These are phyloP conservation scores for Aquilaria agallochum DNA, from an alignment of 441 rosid species.

Conservation along the genomic window DNA sequence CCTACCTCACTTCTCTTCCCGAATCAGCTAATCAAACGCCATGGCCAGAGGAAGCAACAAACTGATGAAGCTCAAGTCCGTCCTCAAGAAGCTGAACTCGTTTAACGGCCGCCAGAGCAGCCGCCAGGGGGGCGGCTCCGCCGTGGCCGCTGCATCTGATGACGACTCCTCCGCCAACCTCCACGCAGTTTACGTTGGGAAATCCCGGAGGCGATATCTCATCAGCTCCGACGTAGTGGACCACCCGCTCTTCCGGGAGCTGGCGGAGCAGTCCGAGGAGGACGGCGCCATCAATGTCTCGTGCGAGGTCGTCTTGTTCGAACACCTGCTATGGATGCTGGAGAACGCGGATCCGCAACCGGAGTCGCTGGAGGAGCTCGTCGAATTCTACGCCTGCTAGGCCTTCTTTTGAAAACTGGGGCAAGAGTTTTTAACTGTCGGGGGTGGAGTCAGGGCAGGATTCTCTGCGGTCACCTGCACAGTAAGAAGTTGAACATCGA, in stretches of 20 bases:
- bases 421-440: too few species aligned
- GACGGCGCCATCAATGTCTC: constrained; percentile 43
- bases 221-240: constrained; percentile 36
- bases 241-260: constrained; percentile 43
- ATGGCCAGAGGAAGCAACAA: constrained; percentile 77
- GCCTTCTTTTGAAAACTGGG: background rate
- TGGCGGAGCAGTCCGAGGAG: constrained; percentile 45
- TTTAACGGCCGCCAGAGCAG: constrained; percentile 52
- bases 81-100: constrained; percentile 74
- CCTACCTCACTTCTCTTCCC: constrained; percentile 1
- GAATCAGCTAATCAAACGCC: background rate
- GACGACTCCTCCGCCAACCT: constrained; percentile 31
- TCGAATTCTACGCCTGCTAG: constrained; percentile 74
- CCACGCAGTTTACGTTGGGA: constrained; percentile 51
- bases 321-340: constrained; percentile 92
- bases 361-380: constrained; percentile 68
- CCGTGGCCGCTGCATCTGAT: constrained; percentile 17
- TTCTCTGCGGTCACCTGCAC: constrained; percentile 3
- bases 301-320: constrained; percentile 89
- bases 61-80: constrained; percentile 70
- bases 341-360: constrained; percentile 67
- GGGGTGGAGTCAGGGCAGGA: background rate
- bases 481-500: constrained; percentile 4
- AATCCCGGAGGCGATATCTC: constrained; percentile 44
- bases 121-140: constrained; percentile 25